These are phyloP conservation scores for Podospora pseudoanserina DNA, from an alignment of 495 filamentous ascomycete species.

Conservation along the genomic window DNA sequence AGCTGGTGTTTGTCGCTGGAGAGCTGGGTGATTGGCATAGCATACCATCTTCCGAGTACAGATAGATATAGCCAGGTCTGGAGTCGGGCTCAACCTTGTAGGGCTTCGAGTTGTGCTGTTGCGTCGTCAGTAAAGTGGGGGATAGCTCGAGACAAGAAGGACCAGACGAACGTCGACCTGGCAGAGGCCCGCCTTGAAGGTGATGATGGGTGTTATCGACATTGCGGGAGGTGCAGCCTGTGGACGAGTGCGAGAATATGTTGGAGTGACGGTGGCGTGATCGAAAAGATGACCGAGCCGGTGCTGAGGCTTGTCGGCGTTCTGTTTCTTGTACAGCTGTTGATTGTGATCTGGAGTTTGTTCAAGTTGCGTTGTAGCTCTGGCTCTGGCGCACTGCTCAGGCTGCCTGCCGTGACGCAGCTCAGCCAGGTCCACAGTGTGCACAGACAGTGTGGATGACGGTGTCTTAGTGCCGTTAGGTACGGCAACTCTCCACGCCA, in stretches of 20 bases:
- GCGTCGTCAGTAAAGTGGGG: constrained; percentile 27
- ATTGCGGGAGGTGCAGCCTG: constrained; percentile 42
- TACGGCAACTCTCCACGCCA: neutral
- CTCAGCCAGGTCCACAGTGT: neutral
- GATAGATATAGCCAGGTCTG: constrained; percentile 84
- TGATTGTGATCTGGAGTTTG: neutral
- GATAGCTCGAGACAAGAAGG: constrained; percentile 10
- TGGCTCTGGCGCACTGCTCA: neutral
- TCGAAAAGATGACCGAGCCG: neutral
- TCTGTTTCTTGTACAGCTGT: neutral
- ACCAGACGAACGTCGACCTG: constrained; percentile 67
- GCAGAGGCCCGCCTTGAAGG: constrained; percentile 95
- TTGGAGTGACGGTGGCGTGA: neutral
- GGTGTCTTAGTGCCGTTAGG: neutral
- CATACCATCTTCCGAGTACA: constrained; percentile 86
- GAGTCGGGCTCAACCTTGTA: constrained; percentile 64
- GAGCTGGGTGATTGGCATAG: constrained; percentile 26
- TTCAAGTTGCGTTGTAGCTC: neutral
- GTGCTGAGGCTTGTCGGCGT: neutral
- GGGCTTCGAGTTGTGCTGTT: constrained; percentile 55
- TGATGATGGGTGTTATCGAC: constrained; percentile 82
- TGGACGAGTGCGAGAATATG: neutral
- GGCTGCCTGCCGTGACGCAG: constrained; percentile 5
- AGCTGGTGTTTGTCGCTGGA: constrained; percentile 21
- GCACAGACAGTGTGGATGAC: neutral